A percentile compares a stretch with the other conserved stretches of the same genome.
Evolutionary conservation across 2,329 filamentous ascomycete genomes (phyloP).

Genomic region (Epichloe glyceriae): DNA sequence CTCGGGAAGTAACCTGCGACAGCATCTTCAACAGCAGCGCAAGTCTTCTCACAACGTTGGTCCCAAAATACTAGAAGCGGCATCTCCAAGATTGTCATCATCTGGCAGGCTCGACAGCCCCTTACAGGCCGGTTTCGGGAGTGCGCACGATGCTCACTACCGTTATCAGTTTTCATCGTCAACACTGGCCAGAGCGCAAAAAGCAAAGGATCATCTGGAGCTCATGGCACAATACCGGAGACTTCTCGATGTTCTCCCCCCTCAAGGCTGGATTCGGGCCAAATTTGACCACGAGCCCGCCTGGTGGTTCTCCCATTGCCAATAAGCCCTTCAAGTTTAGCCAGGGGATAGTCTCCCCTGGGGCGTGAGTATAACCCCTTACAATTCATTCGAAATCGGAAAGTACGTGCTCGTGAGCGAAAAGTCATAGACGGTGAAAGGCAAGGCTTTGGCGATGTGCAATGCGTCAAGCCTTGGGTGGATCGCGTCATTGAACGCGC

Average conservation of each 20-base stretch:
- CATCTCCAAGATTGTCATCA: conserved; percentile 26
- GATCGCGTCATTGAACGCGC: conserved; percentile 41
- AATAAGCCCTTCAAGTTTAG: conserved; percentile 18
- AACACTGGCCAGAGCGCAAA: conserved; percentile 70
- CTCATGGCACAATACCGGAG: conserved; percentile 74
- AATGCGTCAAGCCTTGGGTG: conserved; percentile 64
- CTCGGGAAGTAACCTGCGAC: conserved; percentile 46
- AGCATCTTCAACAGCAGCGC: conserved; percentile 61
- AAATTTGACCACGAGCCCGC: conserved; percentile 27
- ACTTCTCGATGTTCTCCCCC: conserved; percentile 65
- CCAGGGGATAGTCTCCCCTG: conserved; percentile 23
- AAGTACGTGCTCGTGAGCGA: conserved; percentile 67
- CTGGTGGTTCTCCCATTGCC: conserved; percentile 24
- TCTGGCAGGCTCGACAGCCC: conserved; percentile 30
- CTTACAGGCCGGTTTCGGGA: conserved; percentile 35
- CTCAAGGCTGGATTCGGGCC: conserved; percentile 37
- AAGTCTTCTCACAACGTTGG: conserved; percentile 48
- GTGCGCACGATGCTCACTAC: conserved; percentile 30
- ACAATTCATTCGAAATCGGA: conserved; percentile 84
- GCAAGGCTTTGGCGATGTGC: conserved; percentile 65
- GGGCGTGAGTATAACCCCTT: conserved; percentile 79
- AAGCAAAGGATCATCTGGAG: conserved; percentile 74
- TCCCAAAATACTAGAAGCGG: conserved; percentile 36
- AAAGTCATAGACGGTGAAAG: conserved; percentile 59
- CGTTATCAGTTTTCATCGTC: conserved; percentile 62